phyloP scores from a whole-genome alignment of 345 rosid species.

The Arabis hirsuta region DNA sequence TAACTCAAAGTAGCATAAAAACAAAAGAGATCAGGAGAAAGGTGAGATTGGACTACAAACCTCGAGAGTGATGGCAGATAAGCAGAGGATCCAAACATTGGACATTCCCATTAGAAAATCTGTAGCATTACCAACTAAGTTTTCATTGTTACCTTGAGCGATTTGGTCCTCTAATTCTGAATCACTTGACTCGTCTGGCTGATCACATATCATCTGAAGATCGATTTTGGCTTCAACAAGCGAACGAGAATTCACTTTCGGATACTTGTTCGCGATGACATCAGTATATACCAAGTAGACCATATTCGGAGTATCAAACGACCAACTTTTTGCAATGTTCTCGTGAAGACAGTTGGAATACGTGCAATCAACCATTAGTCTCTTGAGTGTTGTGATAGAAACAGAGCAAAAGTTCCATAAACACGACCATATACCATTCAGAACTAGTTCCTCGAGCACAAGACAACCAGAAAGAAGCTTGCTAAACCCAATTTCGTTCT shows the following conservation, averaged over 20 bases:
- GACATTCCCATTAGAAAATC: not conserved
- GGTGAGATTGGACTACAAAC: constrained; percentile 3
- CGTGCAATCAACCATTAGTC: not conserved
- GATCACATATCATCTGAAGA: not conserved
- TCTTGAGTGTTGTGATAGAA: constrained; percentile 19
- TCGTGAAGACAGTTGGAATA: too few species aligned
- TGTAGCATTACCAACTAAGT: constrained; percentile 10
- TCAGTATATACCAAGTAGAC: constrained; percentile 19
- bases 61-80: not conserved
- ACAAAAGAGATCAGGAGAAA: not conserved
- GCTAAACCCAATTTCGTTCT: not conserved
- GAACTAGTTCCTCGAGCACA: not conserved
- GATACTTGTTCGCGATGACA: not conserved
- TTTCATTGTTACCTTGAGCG: not conserved
- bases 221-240: constrained; percentile 32
- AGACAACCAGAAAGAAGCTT: constrained; percentile 29
- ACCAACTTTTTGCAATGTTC: not conserved
- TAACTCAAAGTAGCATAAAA: not conserved
- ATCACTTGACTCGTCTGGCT: not conserved
- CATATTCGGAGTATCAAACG: constrained; percentile 9
- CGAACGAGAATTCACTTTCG: not conserved
- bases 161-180: not conserved
- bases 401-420: not conserved
- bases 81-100: constrained; percentile 7
- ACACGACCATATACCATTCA: not conserved